These are phyloP conservation scores for Pythium myriotylum DNA, from an alignment of 352 stramenopile genomes.

Conservation along the genomic window DNA sequence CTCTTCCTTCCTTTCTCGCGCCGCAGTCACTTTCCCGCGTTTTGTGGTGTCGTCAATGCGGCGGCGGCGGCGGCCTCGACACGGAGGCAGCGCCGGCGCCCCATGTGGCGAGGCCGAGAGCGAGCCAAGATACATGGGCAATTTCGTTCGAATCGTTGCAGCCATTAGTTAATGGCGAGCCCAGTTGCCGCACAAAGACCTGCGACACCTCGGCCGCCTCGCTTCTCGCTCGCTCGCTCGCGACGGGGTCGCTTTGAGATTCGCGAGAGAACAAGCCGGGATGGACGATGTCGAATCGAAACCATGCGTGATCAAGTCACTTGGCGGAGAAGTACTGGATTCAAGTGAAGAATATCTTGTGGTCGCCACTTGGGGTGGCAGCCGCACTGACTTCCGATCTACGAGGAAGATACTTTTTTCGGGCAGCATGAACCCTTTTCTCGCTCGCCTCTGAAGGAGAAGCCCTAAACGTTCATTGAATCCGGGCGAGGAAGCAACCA, in stretches of 20 bases:
- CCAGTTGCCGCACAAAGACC: background rate
- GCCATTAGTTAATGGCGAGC: conserved; percentile 6
- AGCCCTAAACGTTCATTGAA: conserved; percentile 34
- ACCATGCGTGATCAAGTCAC: background rate
- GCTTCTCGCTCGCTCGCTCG: too few species aligned
- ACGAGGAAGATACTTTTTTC: conserved; percentile 36
- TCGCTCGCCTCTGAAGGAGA: conserved; percentile 1
- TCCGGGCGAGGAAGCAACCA: conserved; percentile 21
- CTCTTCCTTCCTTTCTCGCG: conserved; percentile 4
- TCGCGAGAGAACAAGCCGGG: background rate
- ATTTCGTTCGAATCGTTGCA: conserved; percentile 12
- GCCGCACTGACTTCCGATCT: conserved; percentile 19
- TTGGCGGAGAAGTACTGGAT: background rate
- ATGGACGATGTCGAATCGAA: too few species aligned
- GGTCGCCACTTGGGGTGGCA: conserved; percentile 10
- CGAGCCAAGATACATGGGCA: background rate
- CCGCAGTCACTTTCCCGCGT: background rate
- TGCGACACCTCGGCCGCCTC: background rate
- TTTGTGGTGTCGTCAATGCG: conserved; percentile 13
- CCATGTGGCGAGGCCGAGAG: too few species aligned
- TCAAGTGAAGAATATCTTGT: background rate
- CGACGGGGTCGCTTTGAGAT: too few species aligned
- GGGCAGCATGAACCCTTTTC: conserved; percentile 15
- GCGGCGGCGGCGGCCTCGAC: background rate
- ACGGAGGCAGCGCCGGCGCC: too few species aligned